Evolutionary conservation across 2,329 filamentous ascomycete genomes (phyloP).

Genomic region (Fusarium nodosum): DNA sequence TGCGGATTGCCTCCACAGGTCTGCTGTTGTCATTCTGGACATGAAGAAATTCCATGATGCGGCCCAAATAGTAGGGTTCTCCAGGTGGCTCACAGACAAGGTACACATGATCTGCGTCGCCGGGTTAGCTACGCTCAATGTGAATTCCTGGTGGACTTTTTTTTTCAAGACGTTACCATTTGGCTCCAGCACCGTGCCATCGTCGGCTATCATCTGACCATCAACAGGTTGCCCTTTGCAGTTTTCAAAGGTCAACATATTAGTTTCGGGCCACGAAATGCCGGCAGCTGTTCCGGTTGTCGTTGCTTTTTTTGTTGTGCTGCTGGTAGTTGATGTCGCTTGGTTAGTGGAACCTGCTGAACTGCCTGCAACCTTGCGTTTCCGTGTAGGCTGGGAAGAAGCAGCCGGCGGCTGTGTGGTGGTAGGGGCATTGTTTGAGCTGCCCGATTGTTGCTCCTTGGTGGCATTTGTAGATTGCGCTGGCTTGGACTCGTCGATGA

Average conservation of each 20-base stretch:
- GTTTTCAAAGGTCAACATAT: constrained; percentile 89
- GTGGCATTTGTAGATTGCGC: constrained; percentile 53
- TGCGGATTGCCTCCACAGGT: constrained; percentile 86
- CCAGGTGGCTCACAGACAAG: constrained; percentile 97
- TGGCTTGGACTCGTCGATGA: constrained; percentile 58
- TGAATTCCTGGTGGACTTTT: constrained; percentile 43
- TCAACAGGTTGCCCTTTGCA: constrained; percentile 77
- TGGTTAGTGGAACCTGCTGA: constrained; percentile 45
- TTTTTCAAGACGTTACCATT: constrained; percentile 74
- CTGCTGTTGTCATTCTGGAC: constrained; percentile 78
- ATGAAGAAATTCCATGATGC: constrained; percentile 98
- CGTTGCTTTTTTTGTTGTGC: constrained; percentile 43
- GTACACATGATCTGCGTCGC: constrained; percentile 80
- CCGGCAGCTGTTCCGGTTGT: constrained; percentile 55
- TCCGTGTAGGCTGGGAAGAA: constrained; percentile 73
- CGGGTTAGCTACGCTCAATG: constrained; percentile 52
- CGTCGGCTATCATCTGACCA: constrained; percentile 86
- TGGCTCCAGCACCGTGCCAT: constrained; percentile 84
- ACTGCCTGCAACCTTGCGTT: constrained; percentile 80
- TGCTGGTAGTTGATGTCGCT: constrained; percentile 43
- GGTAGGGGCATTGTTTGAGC: constrained; percentile 49
- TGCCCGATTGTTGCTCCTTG: constrained; percentile 54
- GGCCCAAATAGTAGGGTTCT: constrained; percentile 96
- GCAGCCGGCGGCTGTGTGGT: constrained; percentile 65
- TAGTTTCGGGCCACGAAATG: constrained; percentile 72